phyloP scores from a whole-genome alignment of 139 green algal species.

The Coccomyxa sp. region DNA sequence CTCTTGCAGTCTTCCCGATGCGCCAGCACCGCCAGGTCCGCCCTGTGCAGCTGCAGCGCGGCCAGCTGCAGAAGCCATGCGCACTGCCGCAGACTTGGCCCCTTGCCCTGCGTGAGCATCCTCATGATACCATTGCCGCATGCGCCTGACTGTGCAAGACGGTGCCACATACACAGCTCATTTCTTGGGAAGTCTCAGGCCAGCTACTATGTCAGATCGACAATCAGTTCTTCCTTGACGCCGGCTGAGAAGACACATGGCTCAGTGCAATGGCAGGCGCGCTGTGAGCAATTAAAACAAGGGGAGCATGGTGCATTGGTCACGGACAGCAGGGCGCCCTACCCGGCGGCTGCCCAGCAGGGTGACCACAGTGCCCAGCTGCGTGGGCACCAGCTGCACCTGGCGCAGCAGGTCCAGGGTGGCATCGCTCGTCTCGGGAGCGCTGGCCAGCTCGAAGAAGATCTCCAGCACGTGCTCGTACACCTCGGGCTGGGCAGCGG shows the following conservation, averaged over 20 bases:
- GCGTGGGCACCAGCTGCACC: constrained; percentile 13
- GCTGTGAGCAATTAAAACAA: no score
- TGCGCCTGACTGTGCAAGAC: no score
- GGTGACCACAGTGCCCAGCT: constrained; percentile 27
- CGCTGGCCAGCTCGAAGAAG: constrained; percentile 41
- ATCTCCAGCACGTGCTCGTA: constrained; percentile 61
- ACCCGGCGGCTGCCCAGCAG: no score
- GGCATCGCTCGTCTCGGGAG: constrained; percentile 18
- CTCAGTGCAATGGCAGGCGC: no score
- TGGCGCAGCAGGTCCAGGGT: constrained; percentile 31
- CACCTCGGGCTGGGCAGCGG: constrained; percentile 25
- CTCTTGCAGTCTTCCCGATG: not conserved
- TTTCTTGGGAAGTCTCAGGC: no score
- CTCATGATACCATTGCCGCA: no score
- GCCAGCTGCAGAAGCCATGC: constrained; percentile 48
- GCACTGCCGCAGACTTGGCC: constrained; percentile 35
- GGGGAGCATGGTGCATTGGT: no score
- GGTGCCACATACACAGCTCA: no score
- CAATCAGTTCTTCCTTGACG: no score
- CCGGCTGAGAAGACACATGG: no score
- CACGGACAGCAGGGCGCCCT: constrained; percentile 13
- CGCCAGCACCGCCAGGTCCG: constrained; percentile 22
- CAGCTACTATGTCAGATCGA: no score
- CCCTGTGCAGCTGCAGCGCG: constrained; percentile 35
- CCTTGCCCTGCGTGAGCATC: no score